Conservation (phyloP, 176 grass and related monocot species). For the Oryza australiensis region DNA sequence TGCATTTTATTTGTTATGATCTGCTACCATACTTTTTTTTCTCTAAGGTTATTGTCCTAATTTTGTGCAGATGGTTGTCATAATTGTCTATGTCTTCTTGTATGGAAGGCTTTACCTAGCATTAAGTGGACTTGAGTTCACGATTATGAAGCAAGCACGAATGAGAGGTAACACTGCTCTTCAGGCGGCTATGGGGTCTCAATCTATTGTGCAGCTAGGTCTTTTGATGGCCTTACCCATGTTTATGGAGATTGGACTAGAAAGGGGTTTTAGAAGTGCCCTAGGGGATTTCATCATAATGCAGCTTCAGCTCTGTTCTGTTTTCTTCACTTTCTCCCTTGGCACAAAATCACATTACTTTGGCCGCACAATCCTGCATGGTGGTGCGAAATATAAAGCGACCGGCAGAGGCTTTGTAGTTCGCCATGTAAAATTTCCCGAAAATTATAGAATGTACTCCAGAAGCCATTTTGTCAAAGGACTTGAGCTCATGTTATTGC, state of each 20-base stretch:
- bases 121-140: slow-evolving; percentile 71
- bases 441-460: slow-evolving; percentile 88
- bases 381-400: slow-evolving; percentile 79
- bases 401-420: slow-evolving; percentile 88
- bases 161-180: slow-evolving; percentile 72
- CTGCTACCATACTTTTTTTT: slow-evolving; percentile 10
- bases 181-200: slow-evolving; percentile 83
- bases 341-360: slow-evolving; percentile 90
- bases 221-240: slow-evolving; percentile 88
- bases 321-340: slow-evolving; percentile 90
- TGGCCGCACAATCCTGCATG: slow-evolving; percentile 71
- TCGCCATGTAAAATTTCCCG: slow-evolving; percentile 77
- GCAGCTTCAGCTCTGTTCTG: slow-evolving; percentile 84
- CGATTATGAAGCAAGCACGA: slow-evolving; percentile 77
- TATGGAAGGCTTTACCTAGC: slow-evolving; percentile 91
- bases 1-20: slow-evolving; percentile 14
- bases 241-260: slow-evolving; percentile 92
- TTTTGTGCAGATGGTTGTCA: slow-evolving; percentile 65
- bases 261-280: slow-evolving; percentile 79
- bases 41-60: slow-evolving; percentile 19
- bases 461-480: slow-evolving; percentile 83
- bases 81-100: slow-evolving; percentile 83
- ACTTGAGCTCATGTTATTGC: slow-evolving; percentile 66
- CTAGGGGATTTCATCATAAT: slow-evolving; percentile 78
- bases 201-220: slow-evolving; percentile 84